Evolutionary conservation across 2,329 filamentous ascomycete species (phyloP).

Genomic region (Venturia effusa): DNA sequence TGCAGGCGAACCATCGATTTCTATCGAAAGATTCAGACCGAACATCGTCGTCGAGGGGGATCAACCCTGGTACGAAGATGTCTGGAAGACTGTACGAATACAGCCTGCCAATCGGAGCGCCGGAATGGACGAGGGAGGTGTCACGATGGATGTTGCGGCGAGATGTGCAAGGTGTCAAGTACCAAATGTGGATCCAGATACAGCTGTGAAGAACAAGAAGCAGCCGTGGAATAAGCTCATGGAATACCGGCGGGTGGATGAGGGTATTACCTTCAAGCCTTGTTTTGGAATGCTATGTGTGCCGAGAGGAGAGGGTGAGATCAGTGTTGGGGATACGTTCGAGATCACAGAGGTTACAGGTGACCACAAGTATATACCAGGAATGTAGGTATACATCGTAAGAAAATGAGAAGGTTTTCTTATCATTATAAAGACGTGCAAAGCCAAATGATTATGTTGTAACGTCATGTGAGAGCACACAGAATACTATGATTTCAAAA

Average conservation of each 20-base stretch:
- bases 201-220: constrained; percentile 45
- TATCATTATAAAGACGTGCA: too few relatives aligned
- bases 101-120: constrained; percentile 15
- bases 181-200: constrained; percentile 54
- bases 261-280: constrained; percentile 52
- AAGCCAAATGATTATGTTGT: too few relatives aligned
- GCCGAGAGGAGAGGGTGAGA: constrained; percentile 42
- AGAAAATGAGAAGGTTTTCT: too few relatives aligned
- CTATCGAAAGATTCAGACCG: constrained; percentile 51
- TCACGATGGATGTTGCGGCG: constrained; percentile 43
- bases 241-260: constrained; percentile 49
- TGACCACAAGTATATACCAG: constrained; percentile 29
- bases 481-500: too few relatives aligned
- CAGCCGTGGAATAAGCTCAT: constrained; percentile 54
- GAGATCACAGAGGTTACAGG: constrained; percentile 47
- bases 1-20: constrained; percentile 36
- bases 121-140: constrained; percentile 20
- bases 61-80: constrained; percentile 50
- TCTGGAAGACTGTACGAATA: constrained; percentile 49
- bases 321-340: constrained; percentile 48
- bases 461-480: too few relatives aligned
- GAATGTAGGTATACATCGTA: background rate
- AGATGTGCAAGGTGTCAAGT: constrained; percentile 50
- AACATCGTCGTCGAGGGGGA: constrained; percentile 50
- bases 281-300: constrained; percentile 58